These are phyloP conservation scores for Hypholoma sublateritium DNA, from an alignment of 768 basidiomycete species.

Conservation along the genomic window DNA sequence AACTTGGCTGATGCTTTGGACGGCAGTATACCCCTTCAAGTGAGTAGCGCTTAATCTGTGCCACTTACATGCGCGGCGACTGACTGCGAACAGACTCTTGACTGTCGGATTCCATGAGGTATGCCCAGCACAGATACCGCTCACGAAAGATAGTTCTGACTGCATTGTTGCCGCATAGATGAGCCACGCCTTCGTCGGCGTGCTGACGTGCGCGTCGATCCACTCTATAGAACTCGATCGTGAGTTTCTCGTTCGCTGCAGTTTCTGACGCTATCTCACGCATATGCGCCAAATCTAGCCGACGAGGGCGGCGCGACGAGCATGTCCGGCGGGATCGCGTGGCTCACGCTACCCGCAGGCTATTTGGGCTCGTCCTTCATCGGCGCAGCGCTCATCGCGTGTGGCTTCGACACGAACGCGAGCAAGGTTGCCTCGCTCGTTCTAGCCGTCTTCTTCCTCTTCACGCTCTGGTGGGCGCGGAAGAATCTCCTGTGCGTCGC, in stretches of 20 bases:
- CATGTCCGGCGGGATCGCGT: conserved; percentile 85
- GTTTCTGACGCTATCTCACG: neutral
- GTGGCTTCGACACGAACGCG: conserved; percentile 87
- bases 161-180: conserved; percentile 46
- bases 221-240: conserved; percentile 87
- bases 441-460: conserved; percentile 81
- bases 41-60: conserved; percentile 33
- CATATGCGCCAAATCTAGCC: conserved; percentile 39
- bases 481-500: conserved; percentile 65
- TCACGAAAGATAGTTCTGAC: neutral
- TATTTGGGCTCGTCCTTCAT: conserved; percentile 86
- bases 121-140: conserved; percentile 9
- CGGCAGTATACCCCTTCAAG: conserved; percentile 89
- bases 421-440: conserved; percentile 82
- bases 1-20: neutral
- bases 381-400: conserved; percentile 83
- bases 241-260: conserved; percentile 37
- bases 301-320: conserved; percentile 86
- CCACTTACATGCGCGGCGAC: neutral
- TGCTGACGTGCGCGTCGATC: conserved; percentile 84
- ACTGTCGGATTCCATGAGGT: conserved; percentile 92
- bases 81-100: conserved; percentile 51
- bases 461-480: conserved; percentile 89
- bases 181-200: conserved; percentile 81
- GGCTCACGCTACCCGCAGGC: conserved; percentile 79